A percentile compares a stretch with the other conserved stretches of the same genome.
Evolutionary conservation across 495 filamentous ascomycete genomes (phyloP).

Genomic region (Aspergillus kassunensis): DNA sequence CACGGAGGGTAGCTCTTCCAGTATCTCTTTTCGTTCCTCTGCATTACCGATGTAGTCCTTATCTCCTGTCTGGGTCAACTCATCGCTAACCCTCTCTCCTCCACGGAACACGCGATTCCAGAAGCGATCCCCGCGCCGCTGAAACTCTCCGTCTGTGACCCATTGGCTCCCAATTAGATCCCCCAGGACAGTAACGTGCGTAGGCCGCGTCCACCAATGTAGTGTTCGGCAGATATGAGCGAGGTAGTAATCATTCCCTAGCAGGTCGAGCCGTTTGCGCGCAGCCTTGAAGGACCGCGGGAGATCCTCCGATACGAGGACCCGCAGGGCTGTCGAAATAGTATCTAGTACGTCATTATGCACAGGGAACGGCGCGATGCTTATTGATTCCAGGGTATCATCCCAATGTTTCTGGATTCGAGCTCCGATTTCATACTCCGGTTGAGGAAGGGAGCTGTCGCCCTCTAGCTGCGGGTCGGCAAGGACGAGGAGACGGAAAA

Average conservation of each 20-base stretch:
- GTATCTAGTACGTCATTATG: conserved; percentile 31
- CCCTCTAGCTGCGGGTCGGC: conserved; percentile 96
- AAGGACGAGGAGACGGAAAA: conserved; percentile 87
- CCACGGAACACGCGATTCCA: conserved; percentile 78
- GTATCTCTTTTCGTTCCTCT: conserved; percentile 8
- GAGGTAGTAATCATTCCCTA: conserved; percentile 93
- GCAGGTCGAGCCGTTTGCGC: conserved; percentile 78
- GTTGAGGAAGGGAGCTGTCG: conserved; percentile 71
- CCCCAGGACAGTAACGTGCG: conserved; percentile 84
- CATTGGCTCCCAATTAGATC: conserved; percentile 96
- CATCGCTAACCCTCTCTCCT: conserved; percentile 62
- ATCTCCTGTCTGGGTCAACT: conserved; percentile 39
- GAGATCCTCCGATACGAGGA: conserved; percentile 59
- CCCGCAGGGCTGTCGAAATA: conserved; percentile 44
- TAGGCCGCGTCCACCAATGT: conserved; percentile 75
- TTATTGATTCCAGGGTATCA: not conserved
- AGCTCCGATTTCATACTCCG: conserved; percentile 46
- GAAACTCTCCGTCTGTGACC: conserved; percentile 83
- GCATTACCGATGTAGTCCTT: conserved; percentile 18
- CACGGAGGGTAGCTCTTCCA: conserved; percentile 47
- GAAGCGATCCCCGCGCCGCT: conserved; percentile 62
- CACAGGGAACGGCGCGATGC: conserved; percentile 11
- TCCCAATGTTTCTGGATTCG: conserved; percentile 7
- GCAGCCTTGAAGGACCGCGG: conserved; percentile 55
- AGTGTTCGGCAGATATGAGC: conserved; percentile 88